phyloP scores from a whole-genome alignment of 768 basidiomycete species.

The Leccinum obscurum region DNA sequence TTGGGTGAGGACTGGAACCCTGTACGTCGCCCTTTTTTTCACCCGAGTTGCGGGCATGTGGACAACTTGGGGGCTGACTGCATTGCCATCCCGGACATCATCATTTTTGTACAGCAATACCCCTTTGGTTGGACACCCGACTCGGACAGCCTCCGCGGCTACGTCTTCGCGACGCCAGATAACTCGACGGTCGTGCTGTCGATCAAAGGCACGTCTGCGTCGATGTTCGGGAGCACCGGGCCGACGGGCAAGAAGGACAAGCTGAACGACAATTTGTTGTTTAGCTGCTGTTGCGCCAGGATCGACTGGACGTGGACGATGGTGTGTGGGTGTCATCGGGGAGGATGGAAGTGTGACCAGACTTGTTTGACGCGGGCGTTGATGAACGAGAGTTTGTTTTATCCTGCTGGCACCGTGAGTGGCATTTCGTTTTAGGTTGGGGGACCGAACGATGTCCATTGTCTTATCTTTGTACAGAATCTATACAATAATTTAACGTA shows the following conservation, averaged over 20 bases:
- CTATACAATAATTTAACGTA: slow-evolving; percentile 92
- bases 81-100: neutral
- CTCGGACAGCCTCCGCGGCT: slow-evolving; percentile 85
- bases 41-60: neutral
- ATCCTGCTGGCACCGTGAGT: slow-evolving; percentile 84
- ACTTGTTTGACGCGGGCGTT: slow-evolving; percentile 76
- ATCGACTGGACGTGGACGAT: slow-evolving; percentile 93
- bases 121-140: slow-evolving; percentile 94
- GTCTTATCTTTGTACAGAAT: slow-evolving; percentile 51
- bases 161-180: slow-evolving; percentile 83
- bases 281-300: slow-evolving; percentile 92
- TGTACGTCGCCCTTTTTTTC: slow-evolving; percentile 28
- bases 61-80: neutral
- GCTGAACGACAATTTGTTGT: slow-evolving; percentile 89
- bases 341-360: slow-evolving; percentile 80
- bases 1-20: slow-evolving; percentile 64
- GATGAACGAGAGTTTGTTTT: slow-evolving; percentile 81
- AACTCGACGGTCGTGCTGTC: slow-evolving; percentile 85
- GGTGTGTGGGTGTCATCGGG: slow-evolving; percentile 86
- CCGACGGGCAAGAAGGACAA: slow-evolving; percentile 91
- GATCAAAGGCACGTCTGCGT: slow-evolving; percentile 93
- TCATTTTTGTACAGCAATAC: slow-evolving; percentile 32
- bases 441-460: neutral
- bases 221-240: slow-evolving; percentile 69
- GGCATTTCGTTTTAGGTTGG: neutral